Base-by-base conservation (phyloP, 345 rosid genomes). In the Populus deltoides region DNA sequence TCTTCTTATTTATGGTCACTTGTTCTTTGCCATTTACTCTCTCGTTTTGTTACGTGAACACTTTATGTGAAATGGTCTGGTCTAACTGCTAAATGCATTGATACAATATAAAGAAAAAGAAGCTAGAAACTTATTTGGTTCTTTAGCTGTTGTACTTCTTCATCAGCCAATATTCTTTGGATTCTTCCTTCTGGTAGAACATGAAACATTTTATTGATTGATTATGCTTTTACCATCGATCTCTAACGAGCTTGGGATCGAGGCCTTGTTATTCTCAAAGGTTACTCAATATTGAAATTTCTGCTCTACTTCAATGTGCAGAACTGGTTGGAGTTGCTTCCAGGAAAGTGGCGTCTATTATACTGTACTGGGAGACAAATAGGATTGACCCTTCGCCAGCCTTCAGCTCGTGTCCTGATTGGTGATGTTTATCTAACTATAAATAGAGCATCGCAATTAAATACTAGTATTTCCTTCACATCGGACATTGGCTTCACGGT, bases 331-430 rank as follows among this genome's bases (percentile, higher is more conserved):
- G 92, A 93, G 80, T 86, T 93, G 72, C 86, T 95, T 29, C 96
- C 98, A 0, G 98, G 99, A 33, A 93, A 88, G 78, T 95, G 99
- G 98, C 97, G 97, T 62, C 77, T 93, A 24, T 73, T 95, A 59
- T 95, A 93, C 89, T 87, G 88, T 53, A 93, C 98, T 0, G 98
- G 98, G 67, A 93, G 90, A 78, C 99, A 93, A 82, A 82, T 93
- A 77, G 99, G 98, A 69, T 80, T 93, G 77, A 93, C 99, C 72
- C 85, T 93, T 62, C 96, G 98, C n/a, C 94, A 91, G 80, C 97
- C 99, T 47, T 80, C 92, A 1, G 65, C 84, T n/a, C 91, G 93
- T 4, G 90, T 87, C 65, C 90, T 95, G 65, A 86, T 93, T 63
- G 98, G 97, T 61, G 79, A 89, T 36, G 92, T 82, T 15, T 78